Evolutionary conservation across 1,284 basidiomycete genomes (phyloP).

Genomic region (Cutaneotrichosporon cutaneum): DNA sequence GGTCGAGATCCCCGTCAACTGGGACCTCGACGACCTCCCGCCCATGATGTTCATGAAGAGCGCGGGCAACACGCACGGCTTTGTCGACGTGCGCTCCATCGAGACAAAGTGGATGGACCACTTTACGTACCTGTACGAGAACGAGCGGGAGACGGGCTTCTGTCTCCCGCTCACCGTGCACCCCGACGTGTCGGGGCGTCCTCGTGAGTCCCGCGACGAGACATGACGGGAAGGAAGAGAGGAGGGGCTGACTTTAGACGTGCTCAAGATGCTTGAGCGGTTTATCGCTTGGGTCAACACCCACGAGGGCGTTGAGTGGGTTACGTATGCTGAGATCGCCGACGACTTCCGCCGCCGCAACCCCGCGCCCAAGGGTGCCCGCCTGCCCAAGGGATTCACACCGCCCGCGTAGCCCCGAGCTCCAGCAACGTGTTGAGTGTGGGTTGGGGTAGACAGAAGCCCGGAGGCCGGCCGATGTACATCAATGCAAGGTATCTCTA

Average conservation of each 20-base stretch:
- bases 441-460: too few species aligned
- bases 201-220: slow-evolving; percentile 34
- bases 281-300: slow-evolving; percentile 77
- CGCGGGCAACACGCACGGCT: slow-evolving; percentile 66
- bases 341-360: slow-evolving; percentile 36
- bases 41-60: slow-evolving; percentile 75
- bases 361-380: slow-evolving; percentile 32
- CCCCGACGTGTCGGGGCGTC: slow-evolving; percentile 61
- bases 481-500: not conserved
- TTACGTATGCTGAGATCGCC: slow-evolving; percentile 59
- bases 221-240: too few species aligned
- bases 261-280: slow-evolving; percentile 74
- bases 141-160: slow-evolving; percentile 52
- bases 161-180: slow-evolving; percentile 54
- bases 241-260: slow-evolving; percentile 48
- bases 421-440: not conserved
- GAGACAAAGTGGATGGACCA: slow-evolving; percentile 75
- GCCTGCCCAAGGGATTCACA: slow-evolving; percentile 33
- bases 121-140: slow-evolving; percentile 65
- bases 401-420: not conserved
- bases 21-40: slow-evolving; percentile 64
- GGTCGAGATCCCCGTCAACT: slow-evolving; percentile 72
- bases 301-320: slow-evolving; percentile 70
- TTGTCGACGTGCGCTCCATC: slow-evolving; percentile 67
- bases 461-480: not conserved